Evolutionary conservation across 78 protist species (phyloP).

Genomic region (Cavenderia fasciculata): DNA sequence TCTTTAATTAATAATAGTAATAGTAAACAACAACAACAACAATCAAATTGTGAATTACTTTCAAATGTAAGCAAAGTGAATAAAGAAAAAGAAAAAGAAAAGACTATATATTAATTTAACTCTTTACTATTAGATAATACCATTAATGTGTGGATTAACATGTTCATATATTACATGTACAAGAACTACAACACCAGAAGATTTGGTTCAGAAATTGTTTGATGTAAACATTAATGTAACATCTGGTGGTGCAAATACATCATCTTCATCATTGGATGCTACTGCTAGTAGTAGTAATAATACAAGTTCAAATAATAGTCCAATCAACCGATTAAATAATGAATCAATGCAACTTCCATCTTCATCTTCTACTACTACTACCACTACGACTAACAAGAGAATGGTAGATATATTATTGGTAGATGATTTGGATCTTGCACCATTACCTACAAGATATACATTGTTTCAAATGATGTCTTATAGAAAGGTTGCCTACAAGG

Average conservation of each 20-base stretch:
- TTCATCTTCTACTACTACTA: no score
- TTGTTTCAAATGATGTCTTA: slow-evolving; percentile 69
- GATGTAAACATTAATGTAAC: no score
- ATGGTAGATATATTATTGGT: slow-evolving; percentile 63
- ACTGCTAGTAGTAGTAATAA: not conserved
- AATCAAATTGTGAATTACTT: slow-evolving; percentile 9
- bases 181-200: slow-evolving; percentile 43
- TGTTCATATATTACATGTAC: slow-evolving; percentile 56
- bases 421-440: slow-evolving; percentile 67
- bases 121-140: slow-evolving; percentile 14
- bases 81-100: not conserved
- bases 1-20: not conserved
- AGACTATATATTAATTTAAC: slow-evolving; percentile 12
- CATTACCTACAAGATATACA: slow-evolving; percentile 56
- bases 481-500: slow-evolving; percentile 58
- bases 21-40: not conserved
- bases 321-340: not conserved
- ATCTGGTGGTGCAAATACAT: not conserved
- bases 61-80: slow-evolving; percentile 6
- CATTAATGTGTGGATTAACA: slow-evolving; percentile 50
- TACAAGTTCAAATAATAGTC: not conserved
- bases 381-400: not conserved
- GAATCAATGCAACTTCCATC: no score
- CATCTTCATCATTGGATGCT: not conserved
- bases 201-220: slow-evolving; percentile 54